Conservation (phyloP, 2,329 filamentous ascomycete genomes). For the Trichoderma lentiforme region DNA sequence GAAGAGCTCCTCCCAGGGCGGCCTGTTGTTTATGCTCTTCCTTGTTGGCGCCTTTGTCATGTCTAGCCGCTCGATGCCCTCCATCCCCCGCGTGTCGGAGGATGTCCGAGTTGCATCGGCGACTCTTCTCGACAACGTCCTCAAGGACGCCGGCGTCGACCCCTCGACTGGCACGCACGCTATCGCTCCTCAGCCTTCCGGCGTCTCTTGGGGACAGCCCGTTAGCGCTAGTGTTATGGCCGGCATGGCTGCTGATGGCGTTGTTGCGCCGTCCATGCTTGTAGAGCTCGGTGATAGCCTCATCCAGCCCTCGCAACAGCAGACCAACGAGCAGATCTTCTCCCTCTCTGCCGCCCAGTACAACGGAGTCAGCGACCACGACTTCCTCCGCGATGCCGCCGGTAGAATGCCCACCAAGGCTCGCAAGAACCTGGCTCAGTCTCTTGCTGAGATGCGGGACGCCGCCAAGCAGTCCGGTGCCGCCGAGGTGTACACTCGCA, state of each 20-base stretch:
- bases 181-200: conserved; percentile 52
- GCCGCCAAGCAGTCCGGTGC: conserved; percentile 65
- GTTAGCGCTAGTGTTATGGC: conserved; percentile 45
- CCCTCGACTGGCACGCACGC: conserved; percentile 42
- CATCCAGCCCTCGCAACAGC: conserved; percentile 74
- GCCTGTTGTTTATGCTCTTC: conserved; percentile 90
- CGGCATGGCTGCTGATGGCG: conserved; percentile 29
- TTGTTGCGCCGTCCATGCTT: conserved; percentile 57
- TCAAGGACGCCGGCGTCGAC: conserved; percentile 72
- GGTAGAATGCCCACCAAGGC: conserved; percentile 57
- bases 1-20: conserved; percentile 70
- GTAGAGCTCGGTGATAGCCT: conserved; percentile 66
- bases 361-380: conserved; percentile 66
- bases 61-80: conserved; percentile 72
- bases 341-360: conserved; percentile 83
- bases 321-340: conserved; percentile 85
- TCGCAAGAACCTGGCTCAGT: conserved; percentile 74
- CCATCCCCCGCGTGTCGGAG: conserved; percentile 74
- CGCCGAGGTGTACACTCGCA: conserved; percentile 88
- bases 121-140: conserved; percentile 72
- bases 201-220: conserved; percentile 44
- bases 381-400: conserved; percentile 61
- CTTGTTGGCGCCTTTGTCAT: conserved; percentile 95
- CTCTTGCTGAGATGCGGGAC: conserved; percentile 73
- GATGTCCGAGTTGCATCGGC: conserved; percentile 77